Base-by-base conservation (phyloP, 2,329 filamentous ascomycete species). In the Bipolaris oryzae region DNA sequence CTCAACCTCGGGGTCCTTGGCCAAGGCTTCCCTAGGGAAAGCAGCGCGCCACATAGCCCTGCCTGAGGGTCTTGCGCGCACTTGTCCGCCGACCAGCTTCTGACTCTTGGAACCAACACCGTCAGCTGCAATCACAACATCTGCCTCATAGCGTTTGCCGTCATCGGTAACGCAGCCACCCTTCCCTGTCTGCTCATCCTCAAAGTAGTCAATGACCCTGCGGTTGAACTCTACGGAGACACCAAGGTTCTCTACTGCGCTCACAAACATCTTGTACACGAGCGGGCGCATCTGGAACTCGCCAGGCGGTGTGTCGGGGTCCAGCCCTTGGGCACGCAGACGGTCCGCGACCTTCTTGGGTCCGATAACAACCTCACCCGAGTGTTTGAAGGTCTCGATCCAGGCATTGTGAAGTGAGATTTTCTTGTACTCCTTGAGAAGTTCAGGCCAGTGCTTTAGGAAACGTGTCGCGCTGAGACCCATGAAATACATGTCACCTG, bases 401-500 rank as follows among this genome's bases (percentile, higher is more conserved):
- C 81, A 84, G 13, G 80, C 78, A 67, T 84, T 80, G 63, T 83
- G 80, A 48, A 84, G 78, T 16, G 81, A 83, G 49, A 84, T 84
- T 7, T 70, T 63, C 52, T 81, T 77, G 70, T 82, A 84, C 61
- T 84, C 81, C 47, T 77, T 72, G 38, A 76, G 74, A 67, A 86
- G 76, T 50, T 83, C 80, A 9, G 82, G 81, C 82, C 82, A 84
- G 57, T 84, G 81, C 68, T 80, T 81, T 68, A 85, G 79, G 72
- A 84, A 84, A 35, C 76, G 78, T 42, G 81, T 85, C 20, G 82
- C 82, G 44, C 80, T 83, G 20, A 85, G 76, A 9, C 83, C 82
- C 80, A 86, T 85, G 68, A 85, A 85, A 73, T 84, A 85, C 81
- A 85, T 85, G 70, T 86, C 84, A 50, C 83, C 83, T 82, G 50